These are phyloP conservation scores for Corymbia calophylla DNA, from an alignment of 441 rosid genomes.

Conservation along the genomic window DNA sequence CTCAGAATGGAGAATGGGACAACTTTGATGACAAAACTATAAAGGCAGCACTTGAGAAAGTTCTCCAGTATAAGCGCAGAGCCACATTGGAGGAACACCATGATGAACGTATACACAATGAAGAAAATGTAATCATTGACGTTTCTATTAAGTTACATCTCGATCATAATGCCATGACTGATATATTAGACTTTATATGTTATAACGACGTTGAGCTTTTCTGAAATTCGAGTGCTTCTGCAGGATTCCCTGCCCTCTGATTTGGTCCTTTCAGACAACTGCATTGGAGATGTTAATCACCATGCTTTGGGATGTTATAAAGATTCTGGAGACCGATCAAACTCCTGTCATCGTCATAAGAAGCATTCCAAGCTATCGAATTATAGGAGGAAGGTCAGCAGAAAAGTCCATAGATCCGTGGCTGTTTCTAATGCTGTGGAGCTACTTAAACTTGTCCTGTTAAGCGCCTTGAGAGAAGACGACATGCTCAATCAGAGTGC, in stretches of 20 bases:
- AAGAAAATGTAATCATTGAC: background rate
- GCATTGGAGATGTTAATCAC: slow-evolving; percentile 21
- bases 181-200: background rate
- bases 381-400: slow-evolving; percentile 35
- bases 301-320: slow-evolving; percentile 27
- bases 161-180: background rate
- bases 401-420: slow-evolving; percentile 58
- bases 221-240: background rate
- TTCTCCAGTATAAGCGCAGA: slow-evolving; percentile 59
- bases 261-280: slow-evolving; percentile 26
- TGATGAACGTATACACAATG: background rate
- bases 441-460: slow-evolving; percentile 83
- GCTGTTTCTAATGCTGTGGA: slow-evolving; percentile 96
- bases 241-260: slow-evolving; percentile 42
- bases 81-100: slow-evolving; percentile 32
- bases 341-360: slow-evolving; percentile 44
- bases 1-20: slow-evolving; percentile 70
- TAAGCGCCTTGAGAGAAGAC: slow-evolving; percentile 67
- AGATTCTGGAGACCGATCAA: slow-evolving; percentile 34
- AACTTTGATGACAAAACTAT: slow-evolving; percentile 57
- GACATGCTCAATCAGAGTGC: slow-evolving; percentile 56
- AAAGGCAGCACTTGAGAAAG: slow-evolving; percentile 57
- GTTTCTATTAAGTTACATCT: background rate
- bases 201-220: background rate
- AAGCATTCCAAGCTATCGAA: slow-evolving; percentile 44